Percentiles rank a stretch among this genome's conserved stretches.
Conservation (phyloP, 805 yeast genomes). For the Candida krabiensis region DNA sequence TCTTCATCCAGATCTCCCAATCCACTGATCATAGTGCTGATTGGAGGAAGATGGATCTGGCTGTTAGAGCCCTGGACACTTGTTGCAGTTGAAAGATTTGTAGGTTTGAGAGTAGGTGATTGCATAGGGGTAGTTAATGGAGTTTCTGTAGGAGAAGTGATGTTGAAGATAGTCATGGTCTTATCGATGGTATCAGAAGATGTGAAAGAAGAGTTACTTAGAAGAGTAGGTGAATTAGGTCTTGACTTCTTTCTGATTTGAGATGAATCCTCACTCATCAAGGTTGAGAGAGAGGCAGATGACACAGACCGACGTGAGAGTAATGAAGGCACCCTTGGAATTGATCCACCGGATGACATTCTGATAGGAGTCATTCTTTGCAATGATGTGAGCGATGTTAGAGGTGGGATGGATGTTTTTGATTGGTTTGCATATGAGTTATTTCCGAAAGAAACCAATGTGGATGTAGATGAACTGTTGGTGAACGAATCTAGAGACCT, state of each 20-base stretch:
- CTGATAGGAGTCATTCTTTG: slow-evolving; percentile 65
- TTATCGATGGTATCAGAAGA: slow-evolving; percentile 32
- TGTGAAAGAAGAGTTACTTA: slow-evolving; percentile 36
- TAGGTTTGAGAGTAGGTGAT: slow-evolving; percentile 36
- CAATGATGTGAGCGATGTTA: slow-evolving; percentile 44
- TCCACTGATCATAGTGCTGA: slow-evolving; percentile 32
- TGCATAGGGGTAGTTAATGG: slow-evolving; percentile 37
- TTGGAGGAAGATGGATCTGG: slow-evolving; percentile 32
- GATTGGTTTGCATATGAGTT: slow-evolving; percentile 5
- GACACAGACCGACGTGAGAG: slow-evolving; percentile 17
- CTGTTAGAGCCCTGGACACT: no score
- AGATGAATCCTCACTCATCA: slow-evolving; percentile 19
- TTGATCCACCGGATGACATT: slow-evolving; percentile 23
- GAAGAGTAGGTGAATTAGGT: slow-evolving; percentile 26
- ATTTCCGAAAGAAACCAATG: slow-evolving; percentile 22
- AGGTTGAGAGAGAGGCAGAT: slow-evolving; percentile 24
- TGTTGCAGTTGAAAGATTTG: slow-evolving; percentile 5
- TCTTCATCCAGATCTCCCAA: slow-evolving; percentile 27
- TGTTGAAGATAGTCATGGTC: slow-evolving; percentile 31
- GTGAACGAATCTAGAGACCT: slow-evolving; percentile 30
- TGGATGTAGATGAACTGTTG: slow-evolving; percentile 29
- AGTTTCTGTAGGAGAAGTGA: slow-evolving; percentile 35
- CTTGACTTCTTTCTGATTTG: slow-evolving; percentile 40
- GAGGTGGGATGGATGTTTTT: slow-evolving; percentile 18
- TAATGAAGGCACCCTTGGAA: slow-evolving; percentile 21